Conservation (phyloP, 1,284 basidiomycete genomes). For the Ustilago bromivora region DNA sequence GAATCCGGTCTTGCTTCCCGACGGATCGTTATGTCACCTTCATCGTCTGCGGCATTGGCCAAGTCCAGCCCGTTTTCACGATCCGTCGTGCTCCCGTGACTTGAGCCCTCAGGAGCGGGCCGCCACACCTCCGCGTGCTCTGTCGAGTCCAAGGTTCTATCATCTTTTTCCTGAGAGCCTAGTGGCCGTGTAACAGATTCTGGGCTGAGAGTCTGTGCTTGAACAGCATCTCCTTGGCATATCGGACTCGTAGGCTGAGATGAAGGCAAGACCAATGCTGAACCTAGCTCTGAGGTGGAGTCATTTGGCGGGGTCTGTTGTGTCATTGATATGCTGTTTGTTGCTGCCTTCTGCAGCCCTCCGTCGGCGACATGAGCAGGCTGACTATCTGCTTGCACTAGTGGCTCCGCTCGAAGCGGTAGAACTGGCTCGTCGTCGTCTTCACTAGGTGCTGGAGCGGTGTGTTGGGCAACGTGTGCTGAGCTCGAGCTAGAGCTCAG, state of each 20-base stretch:
- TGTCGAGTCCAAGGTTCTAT: not conserved
- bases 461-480: not conserved
- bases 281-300: not conserved
- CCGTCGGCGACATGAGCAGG: not conserved
- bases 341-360: not conserved
- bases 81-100: not conserved
- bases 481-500: constrained; percentile 12
- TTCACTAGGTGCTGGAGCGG: not conserved
- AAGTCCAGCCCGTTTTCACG: not conserved
- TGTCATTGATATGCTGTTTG: not conserved
- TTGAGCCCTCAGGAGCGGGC: not conserved
- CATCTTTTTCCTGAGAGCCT: not conserved
- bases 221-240: not conserved
- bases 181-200: not conserved
- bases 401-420: not conserved
- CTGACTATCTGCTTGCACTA: not conserved
- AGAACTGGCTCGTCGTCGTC: constrained; percentile 14
- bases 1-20: not conserved
- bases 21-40: not conserved
- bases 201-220: not conserved
- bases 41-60: not conserved
- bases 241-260: not conserved
- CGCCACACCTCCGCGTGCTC: not conserved
- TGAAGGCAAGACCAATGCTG: not conserved
- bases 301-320: not conserved